Base-by-base conservation (phyloP, 768 basidiomycete species). In the Mycena polygramma region DNA sequence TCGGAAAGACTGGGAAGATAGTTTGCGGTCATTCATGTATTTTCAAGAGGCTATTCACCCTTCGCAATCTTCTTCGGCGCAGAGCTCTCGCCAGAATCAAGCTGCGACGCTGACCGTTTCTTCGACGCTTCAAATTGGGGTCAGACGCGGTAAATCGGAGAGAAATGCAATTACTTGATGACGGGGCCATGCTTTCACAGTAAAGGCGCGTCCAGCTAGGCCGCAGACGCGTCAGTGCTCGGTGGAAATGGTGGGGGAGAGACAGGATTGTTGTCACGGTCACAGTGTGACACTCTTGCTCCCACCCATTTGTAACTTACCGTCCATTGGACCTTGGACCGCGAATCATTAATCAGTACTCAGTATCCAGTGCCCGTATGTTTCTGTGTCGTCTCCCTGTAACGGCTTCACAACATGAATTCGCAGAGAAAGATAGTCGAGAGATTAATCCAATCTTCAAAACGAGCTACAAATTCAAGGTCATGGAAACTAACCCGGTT, bases 1-100 rank as follows among this genome's bases (percentile, higher is more conserved):
- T 82, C 19, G 85, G 83, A 70, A 85, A 84, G 54, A 80, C 84
- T 84, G 8, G 30, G 45, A 24, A 11, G 35, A 20, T 35, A 35
- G 49, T 37, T 30, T 52, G 45, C 10, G 41, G 41, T 41, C 37
- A 37, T 55, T 17, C 10, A 52, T 24, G 24, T 30, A 30, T 30
- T 30, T 10, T 11, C 22, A 20, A 22, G 39, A 30, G 22, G 19
- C 9, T 43, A 58, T 36, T n/a, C 51, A 76, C 72, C 49, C 64
- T 75, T 75, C 0, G 58, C 7, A 24, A 73, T 46, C 72, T 72
- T 75, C 30, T 58, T 67, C 11, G 70, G 26, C 3, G 26, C n/a
- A 53, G 66, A 68, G 39, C 41, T 15, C 6, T n/a, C 48, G 7
- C 35, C n/a, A 10, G 54, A 35, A 35, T 62, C 59, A 24, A 57